A percentile compares a stretch with the other conserved stretches of the same genome.
Conservation (phyloP, 805 yeast genomes). For the Candida golubevii region DNA sequence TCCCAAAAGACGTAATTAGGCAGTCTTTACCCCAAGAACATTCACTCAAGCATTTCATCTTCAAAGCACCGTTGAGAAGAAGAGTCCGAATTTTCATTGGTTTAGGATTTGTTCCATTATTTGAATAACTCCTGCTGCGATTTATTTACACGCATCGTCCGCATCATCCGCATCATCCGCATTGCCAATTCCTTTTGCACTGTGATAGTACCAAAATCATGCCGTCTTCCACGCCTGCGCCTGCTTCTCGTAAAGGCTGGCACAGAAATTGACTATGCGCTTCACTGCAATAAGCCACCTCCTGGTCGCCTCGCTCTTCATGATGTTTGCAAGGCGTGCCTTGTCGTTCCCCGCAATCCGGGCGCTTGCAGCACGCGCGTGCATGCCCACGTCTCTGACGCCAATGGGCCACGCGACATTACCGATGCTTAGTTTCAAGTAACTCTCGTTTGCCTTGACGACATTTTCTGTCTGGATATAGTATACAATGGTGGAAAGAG, state of each 20-base stretch:
- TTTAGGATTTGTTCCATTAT: too few relatives aligned
- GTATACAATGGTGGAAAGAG: constrained; percentile 56
- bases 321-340: constrained; percentile 56
- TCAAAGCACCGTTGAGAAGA: too few relatives aligned
- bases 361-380: constrained; percentile 61
- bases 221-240: background rate
- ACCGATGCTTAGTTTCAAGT: constrained; percentile 75
- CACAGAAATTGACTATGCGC: constrained; percentile 49
- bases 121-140: too few relatives aligned
- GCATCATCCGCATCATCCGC: too few relatives aligned
- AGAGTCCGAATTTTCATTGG: too few relatives aligned
- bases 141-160: too few relatives aligned
- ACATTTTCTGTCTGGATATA: constrained; percentile 54
- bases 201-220: too few relatives aligned
- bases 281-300: constrained; percentile 74
- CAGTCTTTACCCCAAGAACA: too few relatives aligned
- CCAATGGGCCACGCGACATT: constrained; percentile 94
- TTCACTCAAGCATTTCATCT: too few relatives aligned
- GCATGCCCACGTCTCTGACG: constrained; percentile 73
- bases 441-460: constrained; percentile 58
- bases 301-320: constrained; percentile 73
- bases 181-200: too few relatives aligned
- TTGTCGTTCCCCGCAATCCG: constrained; percentile 48
- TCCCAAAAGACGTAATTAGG: too few relatives aligned
- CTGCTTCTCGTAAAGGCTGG: constrained; percentile 1